Base-by-base conservation (phyloP, 208 protist species). In the Wallacemonas sp. region DNA sequence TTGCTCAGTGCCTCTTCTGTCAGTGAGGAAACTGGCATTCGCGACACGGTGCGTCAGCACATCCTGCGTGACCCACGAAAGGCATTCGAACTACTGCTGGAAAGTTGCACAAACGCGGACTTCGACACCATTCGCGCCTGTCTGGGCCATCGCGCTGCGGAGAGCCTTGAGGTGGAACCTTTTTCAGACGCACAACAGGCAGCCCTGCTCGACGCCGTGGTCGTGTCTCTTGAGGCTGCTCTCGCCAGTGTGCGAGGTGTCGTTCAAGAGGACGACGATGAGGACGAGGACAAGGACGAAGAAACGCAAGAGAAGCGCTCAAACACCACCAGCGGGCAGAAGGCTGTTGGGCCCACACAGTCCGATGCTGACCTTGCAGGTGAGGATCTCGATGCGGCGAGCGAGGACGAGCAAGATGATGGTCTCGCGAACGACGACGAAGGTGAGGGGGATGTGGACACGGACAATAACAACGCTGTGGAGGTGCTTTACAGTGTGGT, bases 31-130 rank as follows among this genome's bases (percentile, higher is more conserved):
- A 24, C 68, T 21, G 45, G 60, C 39, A 60, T 90, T 15, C 63
- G 78, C 62, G 70, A 77, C 17, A 71, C 65, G 3, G 67, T 89
- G 51, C 58, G 70, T 34, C 41, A 74, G 8, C 77, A 90, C 69
- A 63, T 86, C 38, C 64, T 91, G 75, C 73, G 69, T 28, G 76
- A 90, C 64, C 75, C 77, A 0, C 39, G 30, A 22, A 69, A 76
- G 38, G 34, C 80, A 2, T 62, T 75, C 15, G 58, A 51, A n/a
- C 24, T 87, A 8, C 76, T 94, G 9, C 51, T 72, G n/a, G 3
- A 58, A 21, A 70, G 75, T 24, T 86, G 85, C 42, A 44, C 36
- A 15, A 65, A 31, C 2, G 62, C 67, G n/a, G 76, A 88, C n/a
- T 82, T 86, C 42, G 62, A 51, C 9, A 72, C 76, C n/a, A 53